phyloP scores from a whole-genome alignment of 2,329 filamentous ascomycete species.

The Pseudomassariella vexata region DNA sequence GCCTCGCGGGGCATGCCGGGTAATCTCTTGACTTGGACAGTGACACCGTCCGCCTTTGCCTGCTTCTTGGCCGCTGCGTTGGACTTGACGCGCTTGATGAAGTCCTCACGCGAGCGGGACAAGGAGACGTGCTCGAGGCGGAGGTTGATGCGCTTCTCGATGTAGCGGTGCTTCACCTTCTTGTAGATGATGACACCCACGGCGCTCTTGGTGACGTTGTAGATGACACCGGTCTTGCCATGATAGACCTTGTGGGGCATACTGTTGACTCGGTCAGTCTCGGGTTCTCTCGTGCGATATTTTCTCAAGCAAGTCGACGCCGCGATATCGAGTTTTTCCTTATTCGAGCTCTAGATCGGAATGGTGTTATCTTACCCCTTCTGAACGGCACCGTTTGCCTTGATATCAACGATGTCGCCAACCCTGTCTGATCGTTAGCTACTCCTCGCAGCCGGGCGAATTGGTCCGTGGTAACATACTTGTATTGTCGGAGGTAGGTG shows the following conservation, averaged over 20 bases:
- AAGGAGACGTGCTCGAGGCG: constrained; percentile 94
- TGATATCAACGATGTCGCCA: constrained; percentile 98
- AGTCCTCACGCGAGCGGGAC: constrained; percentile 94
- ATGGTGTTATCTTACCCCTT: constrained; percentile 69
- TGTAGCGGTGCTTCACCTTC: constrained; percentile 98
- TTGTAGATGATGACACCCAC: constrained; percentile 99
- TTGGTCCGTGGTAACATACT: constrained; percentile 43
- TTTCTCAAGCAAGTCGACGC: too few species aligned
- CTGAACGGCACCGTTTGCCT: constrained; percentile 96
- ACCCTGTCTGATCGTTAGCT: constrained; percentile 60
- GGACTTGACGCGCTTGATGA: constrained; percentile 92
- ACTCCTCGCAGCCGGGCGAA: too few species aligned
- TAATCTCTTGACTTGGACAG: constrained; percentile 90
- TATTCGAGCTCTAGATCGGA: neutral
- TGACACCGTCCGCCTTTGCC: constrained; percentile 83
- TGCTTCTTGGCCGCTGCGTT: constrained; percentile 90
- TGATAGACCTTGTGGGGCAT: constrained; percentile 99
- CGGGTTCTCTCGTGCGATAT: too few species aligned
- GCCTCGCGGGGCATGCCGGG: constrained; percentile 74
- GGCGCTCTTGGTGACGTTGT: constrained; percentile 98
- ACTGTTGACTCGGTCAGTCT: constrained; percentile 40
- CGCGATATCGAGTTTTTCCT: too few species aligned
- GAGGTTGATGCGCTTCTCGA: constrained; percentile 99
- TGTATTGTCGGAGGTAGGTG: constrained; percentile 93
- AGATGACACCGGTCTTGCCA: constrained; percentile 96